These are phyloP conservation scores for Crithidia fasciculata DNA, from an alignment of 208 protist species.

Conservation along the genomic window DNA sequence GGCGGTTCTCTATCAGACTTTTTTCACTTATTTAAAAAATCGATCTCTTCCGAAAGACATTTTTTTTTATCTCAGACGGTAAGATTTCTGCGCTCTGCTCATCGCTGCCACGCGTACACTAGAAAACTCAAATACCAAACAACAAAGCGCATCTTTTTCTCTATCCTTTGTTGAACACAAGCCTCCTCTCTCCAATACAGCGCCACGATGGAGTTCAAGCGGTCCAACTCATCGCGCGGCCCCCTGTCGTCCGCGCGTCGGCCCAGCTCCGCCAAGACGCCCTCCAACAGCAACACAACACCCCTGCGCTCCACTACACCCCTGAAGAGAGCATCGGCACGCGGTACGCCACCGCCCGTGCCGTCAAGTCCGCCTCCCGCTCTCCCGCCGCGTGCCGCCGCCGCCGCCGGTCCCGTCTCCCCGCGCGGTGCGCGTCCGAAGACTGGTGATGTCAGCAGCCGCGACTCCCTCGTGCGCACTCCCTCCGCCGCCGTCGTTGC, in stretches of 20 bases:
- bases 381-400: constrained; percentile 13
- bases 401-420: constrained; percentile 1
- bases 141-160: not conserved
- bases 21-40: constrained; percentile 8
- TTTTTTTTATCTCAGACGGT: no score
- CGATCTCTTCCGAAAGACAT: not conserved
- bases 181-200: not conserved
- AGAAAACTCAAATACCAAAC: not conserved
- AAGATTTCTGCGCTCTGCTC: no score
- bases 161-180: not conserved
- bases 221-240: constrained; percentile 66
- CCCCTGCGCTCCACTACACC: constrained; percentile 37
- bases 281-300: constrained; percentile 25
- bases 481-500: not conserved
- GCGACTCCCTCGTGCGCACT: constrained; percentile 13
- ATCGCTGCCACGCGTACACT: no score
- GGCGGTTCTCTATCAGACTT: not conserved
- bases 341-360: constrained; percentile 4
- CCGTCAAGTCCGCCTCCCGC: not conserved
- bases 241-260: constrained; percentile 29
- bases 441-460: not conserved
- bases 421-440: constrained; percentile 5
- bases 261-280: constrained; percentile 10
- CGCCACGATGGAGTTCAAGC: constrained; percentile 70
- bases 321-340: constrained; percentile 19